Conservation (phyloP, 2,329 filamentous ascomycete species). For the Myriosclerotinia scirpicola region DNA sequence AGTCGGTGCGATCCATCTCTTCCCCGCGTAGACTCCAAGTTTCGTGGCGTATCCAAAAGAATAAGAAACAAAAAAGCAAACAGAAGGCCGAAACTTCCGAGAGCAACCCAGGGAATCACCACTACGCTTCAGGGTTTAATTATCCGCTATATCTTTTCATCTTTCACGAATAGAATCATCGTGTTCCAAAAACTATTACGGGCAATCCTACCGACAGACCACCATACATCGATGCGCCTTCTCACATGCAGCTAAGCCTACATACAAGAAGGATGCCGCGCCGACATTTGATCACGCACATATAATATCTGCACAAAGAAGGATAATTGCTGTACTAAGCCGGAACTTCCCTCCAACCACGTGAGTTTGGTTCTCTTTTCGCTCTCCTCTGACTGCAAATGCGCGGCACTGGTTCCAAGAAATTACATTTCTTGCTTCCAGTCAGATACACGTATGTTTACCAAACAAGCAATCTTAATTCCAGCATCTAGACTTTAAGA, state of each 20-base stretch:
- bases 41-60: background rate
- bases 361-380: constrained; percentile 11
- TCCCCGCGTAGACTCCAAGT: constrained; percentile 1
- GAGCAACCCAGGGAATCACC: constrained; percentile 9
- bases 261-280: constrained; percentile 13
- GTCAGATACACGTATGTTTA: background rate
- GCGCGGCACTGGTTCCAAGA: background rate
- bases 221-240: constrained; percentile 11
- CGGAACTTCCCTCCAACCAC: constrained; percentile 20
- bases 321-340: constrained; percentile 12
- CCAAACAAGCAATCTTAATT: constrained; percentile 8
- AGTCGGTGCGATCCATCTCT: background rate
- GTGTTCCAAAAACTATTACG: constrained; percentile 8
- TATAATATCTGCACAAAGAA: constrained; percentile 16
- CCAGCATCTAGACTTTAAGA: background rate
- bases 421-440: background rate
- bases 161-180: constrained; percentile 9
- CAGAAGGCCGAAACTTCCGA: background rate
- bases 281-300: constrained; percentile 20
- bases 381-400: background rate
- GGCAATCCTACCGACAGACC: constrained; percentile 2
- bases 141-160: background rate
- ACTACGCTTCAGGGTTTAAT: constrained; percentile 6
- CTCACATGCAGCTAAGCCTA: constrained; percentile 17
- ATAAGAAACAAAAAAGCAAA: background rate